Evolutionary conservation across 805 yeast species (phyloP).

Genomic region (Saccharomyces paradoxus): DNA sequence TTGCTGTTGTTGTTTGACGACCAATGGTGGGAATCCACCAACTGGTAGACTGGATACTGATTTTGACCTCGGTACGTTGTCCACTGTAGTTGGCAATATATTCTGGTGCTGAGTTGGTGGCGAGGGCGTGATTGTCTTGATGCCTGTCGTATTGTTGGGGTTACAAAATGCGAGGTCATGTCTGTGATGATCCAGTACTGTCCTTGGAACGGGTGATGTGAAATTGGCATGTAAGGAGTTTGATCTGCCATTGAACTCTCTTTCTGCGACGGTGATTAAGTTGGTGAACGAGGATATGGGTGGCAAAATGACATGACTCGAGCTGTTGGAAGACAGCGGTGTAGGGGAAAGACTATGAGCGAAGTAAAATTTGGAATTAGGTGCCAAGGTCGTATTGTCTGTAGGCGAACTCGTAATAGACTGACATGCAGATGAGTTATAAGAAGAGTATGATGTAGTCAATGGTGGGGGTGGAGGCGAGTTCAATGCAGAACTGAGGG

Average conservation of each 20-base stretch:
- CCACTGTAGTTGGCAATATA: background rate
- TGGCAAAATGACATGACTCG: conserved; percentile 14
- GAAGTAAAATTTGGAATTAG: background rate
- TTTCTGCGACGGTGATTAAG: conserved; percentile 23
- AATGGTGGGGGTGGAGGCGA: background rate
- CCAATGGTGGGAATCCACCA: conserved; percentile 16
- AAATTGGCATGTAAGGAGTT: background rate
- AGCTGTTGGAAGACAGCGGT: background rate
- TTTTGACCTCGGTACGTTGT: conserved; percentile 1
- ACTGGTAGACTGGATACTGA: conserved; percentile 18
- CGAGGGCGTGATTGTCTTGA: conserved; percentile 5
- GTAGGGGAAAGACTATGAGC: background rate
- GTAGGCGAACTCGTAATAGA: background rate
- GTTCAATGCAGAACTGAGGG: background rate
- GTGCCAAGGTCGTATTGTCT: background rate
- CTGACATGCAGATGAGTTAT: background rate
- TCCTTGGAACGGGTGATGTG: background rate
- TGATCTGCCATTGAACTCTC: conserved; percentile 9
- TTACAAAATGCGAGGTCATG: background rate
- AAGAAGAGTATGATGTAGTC: background rate
- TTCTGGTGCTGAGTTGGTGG: background rate
- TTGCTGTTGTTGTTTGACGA: conserved; percentile 4
- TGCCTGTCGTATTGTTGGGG: conserved; percentile 3
- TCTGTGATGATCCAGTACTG: conserved; percentile 1
- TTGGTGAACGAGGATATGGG: conserved; percentile 28